Conservation (phyloP, 2,329 filamentous ascomycete genomes). For the Ophiostoma sp. region DNA sequence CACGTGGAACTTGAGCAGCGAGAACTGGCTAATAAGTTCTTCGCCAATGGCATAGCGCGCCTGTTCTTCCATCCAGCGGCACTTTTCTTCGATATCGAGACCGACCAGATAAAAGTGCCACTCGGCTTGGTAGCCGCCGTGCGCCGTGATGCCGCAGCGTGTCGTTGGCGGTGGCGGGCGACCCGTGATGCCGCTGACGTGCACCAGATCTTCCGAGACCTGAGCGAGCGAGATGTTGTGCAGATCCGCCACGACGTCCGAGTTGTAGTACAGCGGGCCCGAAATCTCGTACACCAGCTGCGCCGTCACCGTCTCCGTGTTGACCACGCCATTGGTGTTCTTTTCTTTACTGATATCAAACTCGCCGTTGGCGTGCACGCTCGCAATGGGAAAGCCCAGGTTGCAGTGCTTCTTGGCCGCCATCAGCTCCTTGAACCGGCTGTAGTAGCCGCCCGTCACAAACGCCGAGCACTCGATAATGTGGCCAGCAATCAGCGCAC, state of each 20-base stretch:
- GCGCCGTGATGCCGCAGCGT: constrained; percentile 41
- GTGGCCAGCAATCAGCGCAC: constrained; percentile 32
- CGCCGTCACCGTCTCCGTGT: constrained; percentile 26
- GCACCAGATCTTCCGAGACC: constrained; percentile 35
- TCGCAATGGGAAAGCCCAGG: constrained; percentile 33
- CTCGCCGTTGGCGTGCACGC: constrained; percentile 24
- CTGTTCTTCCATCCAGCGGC: constrained; percentile 27
- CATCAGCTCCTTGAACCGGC: constrained; percentile 35
- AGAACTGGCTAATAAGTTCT: constrained; percentile 30
- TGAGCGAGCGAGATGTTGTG: constrained; percentile 47
- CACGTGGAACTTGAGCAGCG: constrained; percentile 29
- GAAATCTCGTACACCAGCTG: constrained; percentile 43
- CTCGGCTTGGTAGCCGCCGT: constrained; percentile 33
- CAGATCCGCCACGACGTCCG: constrained; percentile 40
- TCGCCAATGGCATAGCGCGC: constrained; percentile 32
- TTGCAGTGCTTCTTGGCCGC: constrained; percentile 23
- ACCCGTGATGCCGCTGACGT: constrained; percentile 37
- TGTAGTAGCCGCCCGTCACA: constrained; percentile 36
- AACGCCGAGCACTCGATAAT: constrained; percentile 35
- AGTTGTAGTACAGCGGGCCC: constrained; percentile 41
- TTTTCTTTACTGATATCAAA: constrained; percentile 32
- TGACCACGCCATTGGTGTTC: constrained; percentile 32
- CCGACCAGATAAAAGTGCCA: constrained; percentile 23
- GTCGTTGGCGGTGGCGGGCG: constrained; percentile 41
- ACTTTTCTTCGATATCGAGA: constrained; percentile 25